Evolutionary conservation across 192 early-diverging fungal species (phyloP).

Genomic region (Irineochytrium annulatum): DNA sequence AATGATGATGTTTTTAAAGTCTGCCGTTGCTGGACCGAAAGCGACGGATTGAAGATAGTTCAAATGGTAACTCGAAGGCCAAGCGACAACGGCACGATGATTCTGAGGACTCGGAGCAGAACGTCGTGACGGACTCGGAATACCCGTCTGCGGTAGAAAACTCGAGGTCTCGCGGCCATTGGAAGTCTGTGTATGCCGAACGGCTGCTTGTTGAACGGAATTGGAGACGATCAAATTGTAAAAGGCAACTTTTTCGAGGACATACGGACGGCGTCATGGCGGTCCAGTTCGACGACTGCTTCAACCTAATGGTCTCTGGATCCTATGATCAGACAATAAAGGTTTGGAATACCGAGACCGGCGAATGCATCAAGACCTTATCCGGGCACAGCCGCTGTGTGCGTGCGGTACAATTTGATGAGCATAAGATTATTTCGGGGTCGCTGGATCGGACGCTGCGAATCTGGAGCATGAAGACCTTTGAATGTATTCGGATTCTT

Average conservation of each 20-base stretch:
- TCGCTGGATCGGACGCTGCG: conserved; percentile 88
- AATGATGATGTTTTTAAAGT: too few relatives aligned
- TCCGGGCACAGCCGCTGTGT: conserved; percentile 85
- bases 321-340: conserved; percentile 82
- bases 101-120: not conserved
- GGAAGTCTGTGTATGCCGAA: conserved; percentile 96
- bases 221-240: conserved; percentile 83
- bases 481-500: conserved; percentile 80
- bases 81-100: not conserved
- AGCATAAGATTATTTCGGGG: conserved; percentile 86
- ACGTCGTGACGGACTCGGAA: not conserved
- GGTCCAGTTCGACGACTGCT: conserved; percentile 77
- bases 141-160: too few relatives aligned
- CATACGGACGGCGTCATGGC: conserved; percentile 90
- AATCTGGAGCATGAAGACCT: conserved; percentile 88
- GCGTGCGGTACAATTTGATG: conserved; percentile 89
- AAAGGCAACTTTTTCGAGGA: conserved; percentile 57
- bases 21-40: conserved; percentile 77
- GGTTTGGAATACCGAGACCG: conserved; percentile 84
- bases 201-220: conserved; percentile 87
- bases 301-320: conserved; percentile 73
- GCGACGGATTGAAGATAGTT: conserved; percentile 24
- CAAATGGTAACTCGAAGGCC: too few relatives aligned
- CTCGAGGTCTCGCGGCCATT: conserved; percentile 34
- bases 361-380: conserved; percentile 71